A percentile compares a stretch with the other conserved stretches of the same genome.
Conservation (phyloP, 192 early-diverging fungal genomes). For the Kickxella alabastrina region DNA sequence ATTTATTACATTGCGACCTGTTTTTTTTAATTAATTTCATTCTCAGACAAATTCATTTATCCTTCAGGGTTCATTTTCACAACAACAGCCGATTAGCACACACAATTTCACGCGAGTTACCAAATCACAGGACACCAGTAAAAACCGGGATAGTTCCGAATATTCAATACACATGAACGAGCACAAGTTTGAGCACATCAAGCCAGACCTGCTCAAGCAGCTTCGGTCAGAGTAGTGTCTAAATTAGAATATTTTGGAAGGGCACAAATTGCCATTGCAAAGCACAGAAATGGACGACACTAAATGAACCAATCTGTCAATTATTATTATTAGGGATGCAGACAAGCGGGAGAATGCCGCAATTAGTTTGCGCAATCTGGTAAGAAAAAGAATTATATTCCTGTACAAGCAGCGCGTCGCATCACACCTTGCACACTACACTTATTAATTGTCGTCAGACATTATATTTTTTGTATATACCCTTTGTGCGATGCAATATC, state of each 20-base stretch:
- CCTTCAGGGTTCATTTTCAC: background rate
- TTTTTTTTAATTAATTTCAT: background rate
- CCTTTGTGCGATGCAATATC: too few species aligned
- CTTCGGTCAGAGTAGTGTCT: slow-evolving; percentile 19
- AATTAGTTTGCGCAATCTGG: slow-evolving; percentile 12
- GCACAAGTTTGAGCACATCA: slow-evolving; percentile 3
- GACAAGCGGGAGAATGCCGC: slow-evolving; percentile 13
- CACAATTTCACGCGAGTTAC: background rate
- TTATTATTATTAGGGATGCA: slow-evolving; percentile 14
- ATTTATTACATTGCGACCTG: background rate
- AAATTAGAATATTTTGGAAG: background rate
- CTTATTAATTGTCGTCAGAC: background rate
- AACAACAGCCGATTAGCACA: background rate
- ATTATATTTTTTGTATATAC: background rate
- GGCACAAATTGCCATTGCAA: background rate
- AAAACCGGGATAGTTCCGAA: background rate
- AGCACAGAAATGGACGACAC: background rate
- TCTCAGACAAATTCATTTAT: background rate
- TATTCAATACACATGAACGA: slow-evolving; percentile 10
- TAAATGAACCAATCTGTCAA: background rate
- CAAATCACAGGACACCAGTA: background rate
- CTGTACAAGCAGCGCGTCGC: background rate
- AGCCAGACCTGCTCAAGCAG: slow-evolving; percentile 6
- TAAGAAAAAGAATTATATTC: slow-evolving; percentile 13
- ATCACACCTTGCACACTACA: background rate